Evolutionary conservation across 495 filamentous ascomycete genomes (phyloP).

Genomic region (Xylaria intraflava): DNA sequence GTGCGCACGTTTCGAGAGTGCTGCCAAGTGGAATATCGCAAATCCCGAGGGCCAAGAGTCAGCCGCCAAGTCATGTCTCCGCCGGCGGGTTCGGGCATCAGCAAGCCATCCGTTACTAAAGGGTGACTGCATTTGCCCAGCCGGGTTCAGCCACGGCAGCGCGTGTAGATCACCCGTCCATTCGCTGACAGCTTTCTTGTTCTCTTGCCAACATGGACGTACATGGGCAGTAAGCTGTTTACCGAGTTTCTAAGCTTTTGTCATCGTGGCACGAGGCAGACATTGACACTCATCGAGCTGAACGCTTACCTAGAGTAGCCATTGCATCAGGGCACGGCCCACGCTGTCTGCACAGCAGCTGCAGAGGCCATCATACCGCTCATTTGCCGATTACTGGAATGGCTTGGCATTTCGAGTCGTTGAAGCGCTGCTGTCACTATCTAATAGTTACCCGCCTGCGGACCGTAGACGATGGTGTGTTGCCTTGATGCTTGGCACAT

Average conservation of each 20-base stretch:
- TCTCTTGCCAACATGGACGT: no score
- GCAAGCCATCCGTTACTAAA: neutral
- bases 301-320: neutral
- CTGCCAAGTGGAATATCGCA: neutral
- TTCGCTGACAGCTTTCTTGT: neutral
- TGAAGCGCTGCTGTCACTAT: neutral
- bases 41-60: neutral
- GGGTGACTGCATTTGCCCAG: slow-evolving; percentile 8
- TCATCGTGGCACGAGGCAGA: neutral
- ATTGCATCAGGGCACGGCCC: no score
- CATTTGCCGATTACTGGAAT: neutral
- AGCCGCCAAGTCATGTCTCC: neutral
- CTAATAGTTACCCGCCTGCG: no score
- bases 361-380: neutral
- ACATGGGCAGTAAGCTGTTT: neutral
- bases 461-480: neutral
- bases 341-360: slow-evolving; percentile 2
- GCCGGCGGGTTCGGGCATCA: neutral
- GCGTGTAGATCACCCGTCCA: slow-evolving; percentile 5
- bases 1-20: neutral
- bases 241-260: neutral
- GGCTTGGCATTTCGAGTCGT: neutral
- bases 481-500: neutral
- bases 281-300: neutral
- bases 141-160: slow-evolving; percentile 1